A percentile compares a stretch with the other conserved stretches of the same genome.
These are phyloP conservation scores for Pachyrhizus erosus DNA, from an alignment of 306 rosid species.

Conservation along the genomic window DNA sequence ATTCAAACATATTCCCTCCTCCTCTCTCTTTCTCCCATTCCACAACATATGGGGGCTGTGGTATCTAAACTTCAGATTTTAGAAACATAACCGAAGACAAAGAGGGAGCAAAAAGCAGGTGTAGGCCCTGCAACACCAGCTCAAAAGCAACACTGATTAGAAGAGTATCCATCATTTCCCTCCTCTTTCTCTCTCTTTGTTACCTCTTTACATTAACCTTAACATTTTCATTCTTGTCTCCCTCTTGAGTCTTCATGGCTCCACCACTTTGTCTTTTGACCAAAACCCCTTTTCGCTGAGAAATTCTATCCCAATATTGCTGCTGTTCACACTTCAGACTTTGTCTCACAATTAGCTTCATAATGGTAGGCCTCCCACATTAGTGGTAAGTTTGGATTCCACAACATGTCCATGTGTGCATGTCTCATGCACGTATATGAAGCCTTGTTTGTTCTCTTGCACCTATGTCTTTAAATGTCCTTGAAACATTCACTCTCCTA, in stretches of 20 bases:
- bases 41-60: slow-evolving; percentile 34
- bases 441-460: slow-evolving; percentile 15
- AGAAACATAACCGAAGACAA: slow-evolving; percentile 49
- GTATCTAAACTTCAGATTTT: slow-evolving; percentile 41
- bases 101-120: slow-evolving; percentile 45
- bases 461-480: slow-evolving; percentile 30
- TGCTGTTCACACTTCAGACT: slow-evolving; percentile 30
- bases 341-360: slow-evolving; percentile 28
- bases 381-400: slow-evolving; percentile 31
- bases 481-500: slow-evolving; percentile 38
- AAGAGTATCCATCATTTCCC: slow-evolving; percentile 52
- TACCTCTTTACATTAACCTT: slow-evolving; percentile 40
- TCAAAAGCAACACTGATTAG: slow-evolving; percentile 66
- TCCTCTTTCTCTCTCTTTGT: slow-evolving; percentile 48
- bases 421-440: slow-evolving; percentile 48
- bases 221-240: slow-evolving; percentile 45
- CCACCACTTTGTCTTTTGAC: slow-evolving; percentile 66
- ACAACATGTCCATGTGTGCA: slow-evolving; percentile 50
- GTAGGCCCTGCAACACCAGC: slow-evolving; percentile 57
- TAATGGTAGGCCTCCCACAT: slow-evolving; percentile 49
- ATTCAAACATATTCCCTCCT: slow-evolving; percentile 54
- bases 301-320: slow-evolving; percentile 23
- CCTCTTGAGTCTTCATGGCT: slow-evolving; percentile 49
- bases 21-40: slow-evolving; percentile 20
- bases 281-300: slow-evolving; percentile 41